Evolutionary conservation across 352 stramenopile species (phyloP).

Genomic region (Aphanomyces cochlioides): DNA sequence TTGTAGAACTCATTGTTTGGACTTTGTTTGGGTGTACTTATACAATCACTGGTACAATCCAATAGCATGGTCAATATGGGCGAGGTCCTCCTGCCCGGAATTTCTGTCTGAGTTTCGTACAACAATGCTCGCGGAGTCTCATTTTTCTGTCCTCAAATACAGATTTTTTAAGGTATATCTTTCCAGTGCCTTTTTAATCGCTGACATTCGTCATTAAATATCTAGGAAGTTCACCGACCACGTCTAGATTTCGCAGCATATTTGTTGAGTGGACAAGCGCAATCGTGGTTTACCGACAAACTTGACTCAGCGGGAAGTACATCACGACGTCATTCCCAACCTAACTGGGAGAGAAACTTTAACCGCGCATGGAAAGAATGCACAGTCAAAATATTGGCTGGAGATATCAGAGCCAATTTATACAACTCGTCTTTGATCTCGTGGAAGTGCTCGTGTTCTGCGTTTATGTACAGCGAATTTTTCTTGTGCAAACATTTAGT

Average conservation of each 20-base stretch:
- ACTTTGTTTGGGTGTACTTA: not conserved
- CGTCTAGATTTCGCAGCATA: not conserved
- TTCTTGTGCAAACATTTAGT: not conserved
- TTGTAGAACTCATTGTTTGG: not conserved
- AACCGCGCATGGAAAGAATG: not conserved
- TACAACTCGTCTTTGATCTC: not conserved
- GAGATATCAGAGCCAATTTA: no score
- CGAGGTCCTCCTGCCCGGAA: not conserved
- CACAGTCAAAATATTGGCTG: not conserved
- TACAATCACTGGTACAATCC: not conserved
- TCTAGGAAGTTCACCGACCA: not conserved
- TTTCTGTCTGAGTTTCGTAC: not conserved
- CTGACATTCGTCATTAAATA: not conserved
- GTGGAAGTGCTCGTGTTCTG: not conserved
- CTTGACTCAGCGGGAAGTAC: no score
- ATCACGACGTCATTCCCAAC: not conserved
- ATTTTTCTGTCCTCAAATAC: not conserved
- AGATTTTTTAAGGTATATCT: not conserved
- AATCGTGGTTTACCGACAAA: no score
- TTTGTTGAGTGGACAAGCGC: not conserved
- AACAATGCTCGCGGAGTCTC: not conserved
- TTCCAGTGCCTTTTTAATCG: not conserved
- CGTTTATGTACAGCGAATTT: not conserved
- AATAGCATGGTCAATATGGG: not conserved
- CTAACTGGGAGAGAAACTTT: not conserved